phyloP scores from a whole-genome alignment of 2,329 filamentous ascomycete species.

The Aspergillus floridensis region DNA sequence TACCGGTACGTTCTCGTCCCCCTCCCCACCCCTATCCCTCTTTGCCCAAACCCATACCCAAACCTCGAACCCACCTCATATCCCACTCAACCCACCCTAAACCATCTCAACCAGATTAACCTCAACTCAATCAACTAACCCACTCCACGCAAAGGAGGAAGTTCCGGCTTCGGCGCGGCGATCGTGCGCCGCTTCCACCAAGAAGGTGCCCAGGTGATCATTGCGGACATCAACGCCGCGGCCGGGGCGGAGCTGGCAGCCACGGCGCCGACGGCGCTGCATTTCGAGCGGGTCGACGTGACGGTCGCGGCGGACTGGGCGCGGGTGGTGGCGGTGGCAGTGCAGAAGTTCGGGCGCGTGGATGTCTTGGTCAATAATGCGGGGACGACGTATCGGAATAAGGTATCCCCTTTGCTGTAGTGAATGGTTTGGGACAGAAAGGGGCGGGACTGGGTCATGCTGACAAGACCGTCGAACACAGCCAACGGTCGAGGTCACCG shows the following conservation, averaged over 20 bases:
- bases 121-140: neutral
- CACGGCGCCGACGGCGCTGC: conserved; percentile 27
- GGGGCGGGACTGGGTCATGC: neutral
- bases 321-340: conserved; percentile 26
- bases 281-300: conserved; percentile 38
- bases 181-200: conserved; percentile 40
- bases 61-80: neutral
- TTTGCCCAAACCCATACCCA: no score
- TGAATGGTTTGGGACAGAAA: neutral
- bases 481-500: conserved; percentile 43
- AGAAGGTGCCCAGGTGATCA: conserved; percentile 44
- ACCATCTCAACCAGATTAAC: neutral
- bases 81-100: neutral
- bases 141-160: conserved; percentile 30
- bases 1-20: conserved; percentile 35
- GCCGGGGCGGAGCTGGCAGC: conserved; percentile 34
- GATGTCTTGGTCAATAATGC: conserved; percentile 51
- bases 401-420: conserved; percentile 23
- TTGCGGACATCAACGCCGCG: conserved; percentile 42
- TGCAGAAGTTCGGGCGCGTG: conserved; percentile 35
- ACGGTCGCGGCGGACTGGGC: conserved; percentile 36
- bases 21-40: no score
- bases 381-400: conserved; percentile 43
- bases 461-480: conserved; percentile 11
- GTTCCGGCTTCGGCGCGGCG: conserved; percentile 44